phyloP scores from a whole-genome alignment of 805 yeast genomes.

The Schwanniomyces sp. region DNA sequence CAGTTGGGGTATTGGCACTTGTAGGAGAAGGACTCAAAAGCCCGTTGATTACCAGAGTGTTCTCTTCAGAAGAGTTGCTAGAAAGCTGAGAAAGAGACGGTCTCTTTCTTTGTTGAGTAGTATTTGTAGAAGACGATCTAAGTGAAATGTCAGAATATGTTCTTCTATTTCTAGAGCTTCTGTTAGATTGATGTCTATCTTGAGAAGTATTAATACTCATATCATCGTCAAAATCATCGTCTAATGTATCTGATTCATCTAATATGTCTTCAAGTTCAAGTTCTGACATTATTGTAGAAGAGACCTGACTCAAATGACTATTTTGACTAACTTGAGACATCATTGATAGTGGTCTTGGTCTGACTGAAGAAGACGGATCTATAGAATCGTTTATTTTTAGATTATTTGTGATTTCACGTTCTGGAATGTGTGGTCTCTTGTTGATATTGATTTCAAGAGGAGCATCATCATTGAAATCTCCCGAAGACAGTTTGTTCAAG shows the following conservation, averaged over 20 bases:
- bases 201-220: constrained; percentile 36
- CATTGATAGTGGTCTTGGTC: constrained; percentile 40
- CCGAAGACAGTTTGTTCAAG: not conserved
- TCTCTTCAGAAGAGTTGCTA: constrained; percentile 39
- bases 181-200: constrained; percentile 1
- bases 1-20: not conserved
- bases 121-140: constrained; percentile 26
- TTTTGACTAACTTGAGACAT: constrained; percentile 37
- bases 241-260: constrained; percentile 40
- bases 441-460: constrained; percentile 9
- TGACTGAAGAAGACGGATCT: not conserved
- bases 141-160: constrained; percentile 39
- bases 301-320: constrained; percentile 41
- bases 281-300: constrained; percentile 43
- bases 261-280: constrained; percentile 36
- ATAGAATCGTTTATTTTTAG: not conserved
- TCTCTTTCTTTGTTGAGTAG: constrained; percentile 19
- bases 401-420: not conserved
- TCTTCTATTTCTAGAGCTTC: constrained; percentile 17
- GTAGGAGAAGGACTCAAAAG: constrained; percentile 25
- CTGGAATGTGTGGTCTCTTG: constrained; percentile 1
- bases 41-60: constrained; percentile 14
- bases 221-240: constrained; percentile 37
- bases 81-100: constrained; percentile 33
- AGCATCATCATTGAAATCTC: not conserved